Evolutionary conservation across 371 early-diverging fungal species (phyloP).

Genomic region (Gilbertella persicaria): DNA sequence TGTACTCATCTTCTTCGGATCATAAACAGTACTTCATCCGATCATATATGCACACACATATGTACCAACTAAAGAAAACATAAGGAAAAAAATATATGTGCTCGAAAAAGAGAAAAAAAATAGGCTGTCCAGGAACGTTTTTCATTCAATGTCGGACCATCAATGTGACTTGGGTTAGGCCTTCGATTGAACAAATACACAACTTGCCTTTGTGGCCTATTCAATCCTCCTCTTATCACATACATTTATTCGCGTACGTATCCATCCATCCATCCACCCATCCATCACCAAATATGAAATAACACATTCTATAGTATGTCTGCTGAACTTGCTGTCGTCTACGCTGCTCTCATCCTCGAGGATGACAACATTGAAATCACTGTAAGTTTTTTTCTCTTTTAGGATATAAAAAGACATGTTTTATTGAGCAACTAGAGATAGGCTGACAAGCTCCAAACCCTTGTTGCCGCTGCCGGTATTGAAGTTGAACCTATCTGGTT

Average conservation of each 20-base stretch:
- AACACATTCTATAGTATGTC: constrained; percentile 39
- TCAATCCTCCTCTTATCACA: constrained; percentile 27
- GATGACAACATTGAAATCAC: constrained; percentile 97
- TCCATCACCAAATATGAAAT: not conserved
- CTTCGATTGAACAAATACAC: constrained; percentile 6
- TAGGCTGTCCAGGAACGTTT: too few relatives aligned
- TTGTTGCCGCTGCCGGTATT: constrained; percentile 92
- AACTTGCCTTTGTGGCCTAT: constrained; percentile 4
- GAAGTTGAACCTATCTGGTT: constrained; percentile 96
- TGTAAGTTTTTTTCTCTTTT: constrained; percentile 56
- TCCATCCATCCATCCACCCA: constrained; percentile 32
- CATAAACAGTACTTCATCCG: too few relatives aligned
- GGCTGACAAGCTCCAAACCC: constrained; percentile 93
- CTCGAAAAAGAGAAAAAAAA: too few relatives aligned
- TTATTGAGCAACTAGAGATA: constrained; percentile 27
- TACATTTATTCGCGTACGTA: constrained; percentile 31
- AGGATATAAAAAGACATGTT: not conserved
- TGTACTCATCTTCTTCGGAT: too few relatives aligned
- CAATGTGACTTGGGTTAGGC: constrained; percentile 6
- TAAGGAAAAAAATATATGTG: too few relatives aligned
- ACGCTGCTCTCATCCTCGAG: constrained; percentile 97
- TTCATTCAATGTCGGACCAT: too few relatives aligned
- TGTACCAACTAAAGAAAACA: too few relatives aligned
- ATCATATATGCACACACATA: too few relatives aligned
- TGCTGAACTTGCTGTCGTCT: constrained; percentile 91